Percentiles rank a stretch among this genome's conserved stretches.
phyloP scores from a whole-genome alignment of 2,329 filamentous ascomycete genomes.

The Knufia fluminis region DNA sequence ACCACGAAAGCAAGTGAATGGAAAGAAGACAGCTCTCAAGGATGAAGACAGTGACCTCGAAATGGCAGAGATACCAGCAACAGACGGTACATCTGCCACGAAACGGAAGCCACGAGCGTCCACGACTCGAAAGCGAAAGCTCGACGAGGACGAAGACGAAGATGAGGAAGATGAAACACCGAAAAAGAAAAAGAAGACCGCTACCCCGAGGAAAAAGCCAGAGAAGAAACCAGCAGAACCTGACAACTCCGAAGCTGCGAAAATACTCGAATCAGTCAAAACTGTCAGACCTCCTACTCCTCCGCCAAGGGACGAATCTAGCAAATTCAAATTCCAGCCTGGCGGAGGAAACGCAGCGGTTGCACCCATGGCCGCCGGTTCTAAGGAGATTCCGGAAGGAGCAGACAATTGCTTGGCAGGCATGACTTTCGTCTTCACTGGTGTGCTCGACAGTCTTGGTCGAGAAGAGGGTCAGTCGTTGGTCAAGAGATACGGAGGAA shows the following conservation, averaged over 20 bases:
- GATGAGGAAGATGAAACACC: conserved; percentile 44
- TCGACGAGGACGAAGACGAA: conserved; percentile 20
- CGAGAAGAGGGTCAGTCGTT: conserved; percentile 77
- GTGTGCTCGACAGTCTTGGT: conserved; percentile 67
- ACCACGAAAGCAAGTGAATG: conserved; percentile 10
- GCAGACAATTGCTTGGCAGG: conserved; percentile 84
- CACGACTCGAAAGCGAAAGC: conserved; percentile 39
- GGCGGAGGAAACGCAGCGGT: conserved; percentile 46
- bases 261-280: conserved; percentile 80
- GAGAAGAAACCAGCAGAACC: conserved; percentile 56
- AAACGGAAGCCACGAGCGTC: conserved; percentile 52
- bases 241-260: conserved; percentile 65
- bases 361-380: conserved; percentile 53
- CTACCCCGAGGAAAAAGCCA: conserved; percentile 43
- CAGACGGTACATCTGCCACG: conserved; percentile 29
- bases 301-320: conserved; percentile 56
- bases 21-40: conserved; percentile 24
- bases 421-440: conserved; percentile 90
- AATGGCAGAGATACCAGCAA: conserved; percentile 16
- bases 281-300: conserved; percentile 75
- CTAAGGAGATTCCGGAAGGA: conserved; percentile 67
- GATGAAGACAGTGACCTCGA: conserved; percentile 25
- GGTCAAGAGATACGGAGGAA: conserved; percentile 90
- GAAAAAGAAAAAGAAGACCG: conserved; percentile 40
- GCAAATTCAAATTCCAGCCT: conserved; percentile 65